Evolutionary conservation across 495 filamentous ascomycete genomes (phyloP), one percentile per base, ranked within the genome.

Genomic region (Eremomyces bilateralis): DNA sequence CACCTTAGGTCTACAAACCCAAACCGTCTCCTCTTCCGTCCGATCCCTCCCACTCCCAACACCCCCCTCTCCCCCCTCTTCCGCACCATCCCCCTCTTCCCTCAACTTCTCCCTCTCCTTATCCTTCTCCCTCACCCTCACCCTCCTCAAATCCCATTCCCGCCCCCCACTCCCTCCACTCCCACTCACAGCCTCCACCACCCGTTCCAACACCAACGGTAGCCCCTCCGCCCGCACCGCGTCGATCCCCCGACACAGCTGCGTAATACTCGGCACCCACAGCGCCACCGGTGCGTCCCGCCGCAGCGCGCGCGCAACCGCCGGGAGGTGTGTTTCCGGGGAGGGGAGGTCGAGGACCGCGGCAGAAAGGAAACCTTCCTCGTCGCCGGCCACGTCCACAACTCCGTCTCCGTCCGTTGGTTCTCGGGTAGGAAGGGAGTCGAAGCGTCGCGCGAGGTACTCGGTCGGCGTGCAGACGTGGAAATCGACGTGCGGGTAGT

Each of bases 181-280:
- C 11, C 71, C 75, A 13, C 82, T 54, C 49, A n/a, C n/a, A n/a
- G n/a, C n/a, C n/a, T 84, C 78, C 12, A 82, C 42, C 1, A 72
- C 68, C 40, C 54, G 57, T 29, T 80, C 73, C 34, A 73, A 53
- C 3, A 63, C 50, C 19, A 80, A 56, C 1, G 65, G 64, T 28
- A 79, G 39, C 13, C 43, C 54, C 15, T 64, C 42, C 8, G 54
- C 42, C 28, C 58, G 65, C 21, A 76, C 63, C 11, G 53, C 32
- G 33, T 64, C 54, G 27, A 80, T 51, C 33, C 67, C 70, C 1
- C 64, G 57, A 22, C 58, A 64, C 37, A 84, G 76, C 52, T 84
- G 80, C 4, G 75, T 80, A 37, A 85, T 67, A 41, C 67, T 78
- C 2, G 79, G 79, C 50, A 66, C 69, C 48, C 79, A 85, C 13